These are phyloP conservation scores for Hypoxylon rubiginosum DNA, from an alignment of 2,329 filamentous ascomycete species.

Conservation along the genomic window DNA sequence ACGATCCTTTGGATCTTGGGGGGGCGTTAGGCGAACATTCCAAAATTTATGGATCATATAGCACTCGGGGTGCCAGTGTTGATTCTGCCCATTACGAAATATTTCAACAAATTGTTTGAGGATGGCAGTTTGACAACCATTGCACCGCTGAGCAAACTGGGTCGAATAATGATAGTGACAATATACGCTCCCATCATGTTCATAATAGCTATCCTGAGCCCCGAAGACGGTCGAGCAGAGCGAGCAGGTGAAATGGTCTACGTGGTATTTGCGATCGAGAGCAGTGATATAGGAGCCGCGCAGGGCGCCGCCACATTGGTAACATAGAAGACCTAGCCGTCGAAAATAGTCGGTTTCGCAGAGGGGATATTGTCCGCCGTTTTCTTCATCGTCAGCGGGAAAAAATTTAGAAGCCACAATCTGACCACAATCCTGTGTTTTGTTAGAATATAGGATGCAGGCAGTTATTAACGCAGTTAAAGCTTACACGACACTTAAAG, in stretches of 20 bases:
- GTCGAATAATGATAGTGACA: constrained; percentile 99
- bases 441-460: constrained; percentile 38
- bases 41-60: constrained; percentile 99
- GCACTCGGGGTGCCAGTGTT: constrained; percentile 99
- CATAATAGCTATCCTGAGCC: constrained; percentile 98
- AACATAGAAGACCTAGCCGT: constrained; percentile 89
- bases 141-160: constrained; percentile 94
- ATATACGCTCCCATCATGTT: constrained; percentile 95
- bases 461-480: constrained; percentile 6
- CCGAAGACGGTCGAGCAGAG: constrained; percentile 98
- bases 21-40: constrained; percentile 88
- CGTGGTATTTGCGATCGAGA: constrained; percentile 97
- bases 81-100: constrained; percentile 96
- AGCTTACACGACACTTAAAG: constrained; percentile 91
- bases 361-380: constrained; percentile 88
- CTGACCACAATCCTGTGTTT: constrained; percentile 86
- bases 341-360: constrained; percentile 99
- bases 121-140: constrained; percentile 96
- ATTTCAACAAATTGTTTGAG: constrained; percentile 99
- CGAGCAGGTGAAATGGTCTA: constrained; percentile 98
- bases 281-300: constrained; percentile 98
- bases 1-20: constrained; percentile 64
- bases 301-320: constrained; percentile 90
- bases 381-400: constrained; percentile 91
- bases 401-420: constrained; percentile 99